A percentile compares a stretch with the other conserved stretches of the same genome.
These are phyloP conservation scores for Populus simonii DNA, from an alignment of 345 rosid species.

Conservation along the genomic window DNA sequence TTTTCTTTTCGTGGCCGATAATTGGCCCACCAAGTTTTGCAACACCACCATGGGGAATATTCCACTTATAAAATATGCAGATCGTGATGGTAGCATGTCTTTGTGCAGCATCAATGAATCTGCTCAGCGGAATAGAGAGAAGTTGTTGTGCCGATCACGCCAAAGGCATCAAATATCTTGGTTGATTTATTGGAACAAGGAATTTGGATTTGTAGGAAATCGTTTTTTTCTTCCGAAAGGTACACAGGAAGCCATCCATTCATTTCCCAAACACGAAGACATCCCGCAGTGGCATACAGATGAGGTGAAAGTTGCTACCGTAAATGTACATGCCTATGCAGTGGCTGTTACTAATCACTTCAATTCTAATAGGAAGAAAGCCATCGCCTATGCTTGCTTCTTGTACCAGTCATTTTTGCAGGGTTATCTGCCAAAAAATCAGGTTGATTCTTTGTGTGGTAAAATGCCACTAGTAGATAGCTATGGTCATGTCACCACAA, in stretches of 20 bases:
- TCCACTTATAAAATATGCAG: constrained; percentile 54
- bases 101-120: constrained; percentile 37
- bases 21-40: constrained; percentile 46
- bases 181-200: constrained; percentile 57
- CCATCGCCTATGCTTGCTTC: constrained; percentile 52
- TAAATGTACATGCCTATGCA: constrained; percentile 38
- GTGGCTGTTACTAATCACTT: constrained; percentile 13
- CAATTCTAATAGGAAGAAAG: constrained; percentile 29
- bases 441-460: constrained; percentile 29
- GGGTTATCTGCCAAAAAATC: constrained; percentile 13
- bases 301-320: neutral
- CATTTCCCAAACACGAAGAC: constrained; percentile 14
- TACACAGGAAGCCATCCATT: constrained; percentile 34
- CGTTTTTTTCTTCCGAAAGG: constrained; percentile 43
- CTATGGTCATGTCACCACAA: constrained; percentile 32
- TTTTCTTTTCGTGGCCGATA: constrained; percentile 46
- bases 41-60: constrained; percentile 30
- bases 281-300: constrained; percentile 43
- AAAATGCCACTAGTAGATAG: constrained; percentile 57
- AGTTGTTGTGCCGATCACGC: constrained; percentile 23
- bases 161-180: constrained; percentile 18
- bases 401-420: constrained; percentile 39
- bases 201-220: constrained; percentile 35
- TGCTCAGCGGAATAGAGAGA: neutral
- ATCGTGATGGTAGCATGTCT: constrained; percentile 28